These are phyloP conservation scores for Cryphonectria radicalis DNA, from an alignment of 2,329 filamentous ascomycete genomes.

Conservation along the genomic window DNA sequence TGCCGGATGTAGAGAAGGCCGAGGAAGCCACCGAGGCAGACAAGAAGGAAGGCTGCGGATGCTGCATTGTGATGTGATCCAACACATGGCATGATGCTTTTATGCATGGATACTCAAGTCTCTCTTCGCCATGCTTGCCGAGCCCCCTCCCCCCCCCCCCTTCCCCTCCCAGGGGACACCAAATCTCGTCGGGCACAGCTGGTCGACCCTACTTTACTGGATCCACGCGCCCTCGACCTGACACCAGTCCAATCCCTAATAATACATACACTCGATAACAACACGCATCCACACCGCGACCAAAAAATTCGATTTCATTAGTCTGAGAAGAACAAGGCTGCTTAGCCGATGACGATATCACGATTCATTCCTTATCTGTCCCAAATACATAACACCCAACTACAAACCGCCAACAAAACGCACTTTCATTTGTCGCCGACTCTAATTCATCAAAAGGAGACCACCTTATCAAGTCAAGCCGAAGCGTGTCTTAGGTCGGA, in stretches of 20 bases:
- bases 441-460: slow-evolving; percentile 19
- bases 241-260: neutral
- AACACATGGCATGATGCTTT: neutral
- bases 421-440: slow-evolving; percentile 24
- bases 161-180: neutral
- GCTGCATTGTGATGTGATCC: slow-evolving; percentile 75
- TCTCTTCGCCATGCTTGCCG: neutral
- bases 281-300: neutral
- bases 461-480: slow-evolving; percentile 2
- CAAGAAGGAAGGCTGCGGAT: slow-evolving; percentile 66
- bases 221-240: neutral
- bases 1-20: slow-evolving; percentile 59
- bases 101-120: too few species aligned
- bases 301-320: slow-evolving; percentile 16
- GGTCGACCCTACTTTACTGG: neutral
- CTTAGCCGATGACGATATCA: slow-evolving; percentile 27
- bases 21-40: slow-evolving; percentile 55
- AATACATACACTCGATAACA: neutral
- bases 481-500: slow-evolving; percentile 1
- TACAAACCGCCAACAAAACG: slow-evolving; percentile 19
- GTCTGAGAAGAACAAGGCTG: slow-evolving; percentile 21
- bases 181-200: neutral
- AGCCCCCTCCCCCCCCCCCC: neutral
- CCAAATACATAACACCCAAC: slow-evolving; percentile 14
- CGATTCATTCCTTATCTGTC: slow-evolving; percentile 18